These are phyloP conservation scores for Erysimum cheiranthoides DNA, from an alignment of 345 rosid genomes.

Conservation along the genomic window DNA sequence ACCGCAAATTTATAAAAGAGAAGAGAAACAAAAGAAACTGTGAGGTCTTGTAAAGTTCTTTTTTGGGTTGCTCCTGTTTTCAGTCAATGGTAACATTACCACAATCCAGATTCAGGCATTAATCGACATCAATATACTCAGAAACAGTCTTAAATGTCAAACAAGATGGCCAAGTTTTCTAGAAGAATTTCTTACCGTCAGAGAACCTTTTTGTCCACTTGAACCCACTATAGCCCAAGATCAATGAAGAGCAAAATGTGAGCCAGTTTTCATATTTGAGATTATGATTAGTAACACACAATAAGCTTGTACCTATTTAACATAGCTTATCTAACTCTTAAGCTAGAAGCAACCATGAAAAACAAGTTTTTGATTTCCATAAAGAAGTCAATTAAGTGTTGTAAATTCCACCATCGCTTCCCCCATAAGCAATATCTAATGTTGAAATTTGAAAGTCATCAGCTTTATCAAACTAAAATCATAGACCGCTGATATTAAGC, in stretches of 20 bases:
- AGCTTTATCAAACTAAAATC: not conserved
- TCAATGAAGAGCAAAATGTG: not conserved
- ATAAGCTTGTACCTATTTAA: not conserved
- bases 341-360: not conserved
- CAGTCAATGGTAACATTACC: not conserved
- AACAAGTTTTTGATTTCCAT: constrained; percentile 5
- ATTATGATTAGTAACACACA: no score
- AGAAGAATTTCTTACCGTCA: not conserved
- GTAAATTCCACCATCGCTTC: no score
- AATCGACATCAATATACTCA: no score
- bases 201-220: no score
- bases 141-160: not conserved
- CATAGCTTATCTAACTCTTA: not conserved
- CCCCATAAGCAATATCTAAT: not conserved
- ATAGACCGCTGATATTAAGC: not conserved
- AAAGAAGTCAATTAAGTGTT: not conserved
- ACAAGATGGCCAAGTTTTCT: not conserved
- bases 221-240: no score
- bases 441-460: not conserved
- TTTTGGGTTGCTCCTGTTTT: not conserved
- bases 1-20: not conserved
- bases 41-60: not conserved
- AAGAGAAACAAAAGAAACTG: not conserved
- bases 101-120: not conserved
- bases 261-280: constrained; percentile 1